phyloP scores from a whole-genome alignment of 495 filamentous ascomycete species.

The Hyaloscypha variabilis region DNA sequence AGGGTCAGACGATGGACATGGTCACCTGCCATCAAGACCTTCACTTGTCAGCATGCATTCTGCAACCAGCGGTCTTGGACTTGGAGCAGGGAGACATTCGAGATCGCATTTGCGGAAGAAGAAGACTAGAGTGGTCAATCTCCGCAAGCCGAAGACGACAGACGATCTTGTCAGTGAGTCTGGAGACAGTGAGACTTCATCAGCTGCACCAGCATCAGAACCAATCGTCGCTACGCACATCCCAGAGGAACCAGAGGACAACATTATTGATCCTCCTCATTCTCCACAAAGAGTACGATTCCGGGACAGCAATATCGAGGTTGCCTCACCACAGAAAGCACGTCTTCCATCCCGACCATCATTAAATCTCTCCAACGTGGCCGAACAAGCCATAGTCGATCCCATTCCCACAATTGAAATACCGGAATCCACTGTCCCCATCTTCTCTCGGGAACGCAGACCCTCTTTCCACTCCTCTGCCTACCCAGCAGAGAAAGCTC shows the following conservation, averaged over 20 bases:
- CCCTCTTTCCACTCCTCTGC: slow-evolving; percentile 21
- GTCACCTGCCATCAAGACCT: slow-evolving; percentile 46
- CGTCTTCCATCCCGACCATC: slow-evolving; percentile 12
- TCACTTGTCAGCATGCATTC: slow-evolving; percentile 51
- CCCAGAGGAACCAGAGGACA: slow-evolving; percentile 59
- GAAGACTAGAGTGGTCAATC: slow-evolving; percentile 92
- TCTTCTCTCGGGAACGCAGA: slow-evolving; percentile 10
- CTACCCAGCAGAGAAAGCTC: slow-evolving; percentile 28
- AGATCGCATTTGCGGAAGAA: slow-evolving; percentile 71
- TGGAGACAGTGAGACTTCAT: slow-evolving; percentile 40
- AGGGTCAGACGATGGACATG: slow-evolving; percentile 49
- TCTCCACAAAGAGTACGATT: slow-evolving; percentile 47
- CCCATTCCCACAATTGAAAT: background rate
- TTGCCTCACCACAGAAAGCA: slow-evolving; percentile 25
- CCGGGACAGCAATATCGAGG: slow-evolving; percentile 28
- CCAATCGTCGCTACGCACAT: slow-evolving; percentile 30
- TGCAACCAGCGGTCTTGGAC: slow-evolving; percentile 60
- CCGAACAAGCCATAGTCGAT: slow-evolving; percentile 22
- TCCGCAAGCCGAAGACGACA: slow-evolving; percentile 55
- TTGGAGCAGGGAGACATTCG: slow-evolving; percentile 65
- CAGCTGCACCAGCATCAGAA: slow-evolving; percentile 44
- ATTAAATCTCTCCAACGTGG: slow-evolving; percentile 23
- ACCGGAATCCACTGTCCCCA: slow-evolving; percentile 1
- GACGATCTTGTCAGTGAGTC: slow-evolving; percentile 41
- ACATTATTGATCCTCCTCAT: slow-evolving; percentile 48